A percentile compares a stretch with the other conserved stretches of the same genome.
phyloP scores from a whole-genome alignment of 164 flowering plant species.

The Berberis vulgaris region DNA sequence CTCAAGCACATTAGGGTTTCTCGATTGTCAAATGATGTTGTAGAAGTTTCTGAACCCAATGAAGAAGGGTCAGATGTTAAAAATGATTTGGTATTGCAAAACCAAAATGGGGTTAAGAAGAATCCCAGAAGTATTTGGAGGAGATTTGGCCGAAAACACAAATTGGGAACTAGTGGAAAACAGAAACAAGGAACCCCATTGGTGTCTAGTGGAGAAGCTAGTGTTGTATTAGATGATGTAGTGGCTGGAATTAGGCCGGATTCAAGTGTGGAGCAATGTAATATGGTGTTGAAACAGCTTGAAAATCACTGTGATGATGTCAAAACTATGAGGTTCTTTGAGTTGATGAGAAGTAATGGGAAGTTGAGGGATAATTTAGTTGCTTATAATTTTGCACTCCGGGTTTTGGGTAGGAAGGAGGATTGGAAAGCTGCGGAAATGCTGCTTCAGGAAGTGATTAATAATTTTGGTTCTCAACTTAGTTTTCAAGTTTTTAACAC shows the following conservation, averaged over 20 bases:
- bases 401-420: conserved; percentile 56
- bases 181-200: conserved; percentile 3
- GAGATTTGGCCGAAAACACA: conserved; percentile 8
- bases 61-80: not conserved
- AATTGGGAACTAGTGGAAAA: conserved; percentile 12
- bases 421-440: conserved; percentile 61
- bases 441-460: conserved; percentile 38
- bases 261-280: conserved; percentile 46
- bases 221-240: conserved; percentile 26
- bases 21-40: conserved; percentile 12
- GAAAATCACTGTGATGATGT: conserved; percentile 33
- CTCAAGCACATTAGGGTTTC: conserved; percentile 20
- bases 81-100: conserved; percentile 5
- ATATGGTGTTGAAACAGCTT: conserved; percentile 41
- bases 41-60: conserved; percentile 2
- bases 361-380: conserved; percentile 44
- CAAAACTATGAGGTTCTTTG: conserved; percentile 46
- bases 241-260: conserved; percentile 23
- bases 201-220: conserved; percentile 5
- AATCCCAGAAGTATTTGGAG: conserved; percentile 19
- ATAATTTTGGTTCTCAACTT: conserved; percentile 29
- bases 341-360: conserved; percentile 71
- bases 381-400: conserved; percentile 52
- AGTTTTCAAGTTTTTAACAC: conserved; percentile 64
- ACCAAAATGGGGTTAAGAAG: conserved; percentile 6